Conservation (phyloP, 345 rosid genomes). For the Heritiera littoralis region DNA sequence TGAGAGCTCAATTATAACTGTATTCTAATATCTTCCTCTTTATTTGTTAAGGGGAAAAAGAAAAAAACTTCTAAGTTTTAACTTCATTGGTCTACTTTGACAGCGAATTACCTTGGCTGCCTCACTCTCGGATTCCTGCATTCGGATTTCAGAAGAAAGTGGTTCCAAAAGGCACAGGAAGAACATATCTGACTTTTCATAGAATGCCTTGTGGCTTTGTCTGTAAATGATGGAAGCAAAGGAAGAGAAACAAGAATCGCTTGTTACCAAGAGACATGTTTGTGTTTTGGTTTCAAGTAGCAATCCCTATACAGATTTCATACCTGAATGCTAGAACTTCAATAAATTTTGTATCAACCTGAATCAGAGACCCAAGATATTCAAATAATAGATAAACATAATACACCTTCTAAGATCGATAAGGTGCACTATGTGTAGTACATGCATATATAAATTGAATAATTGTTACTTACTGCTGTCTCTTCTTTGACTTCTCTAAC, state of each 20-base stretch:
- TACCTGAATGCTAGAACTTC: slow-evolving; percentile 90
- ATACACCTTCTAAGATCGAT: background rate
- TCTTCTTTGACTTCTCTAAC: slow-evolving; percentile 94
- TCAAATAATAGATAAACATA: background rate
- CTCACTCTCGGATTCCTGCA: slow-evolving; percentile 74
- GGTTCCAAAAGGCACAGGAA: slow-evolving; percentile 81
- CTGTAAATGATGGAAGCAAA: slow-evolving; percentile 36
- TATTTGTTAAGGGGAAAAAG: background rate
- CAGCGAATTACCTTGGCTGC: slow-evolving; percentile 60
- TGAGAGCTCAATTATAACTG: background rate
- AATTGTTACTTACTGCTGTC: slow-evolving; percentile 64
- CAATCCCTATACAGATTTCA: slow-evolving; percentile 2
- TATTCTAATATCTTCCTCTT: too few species aligned
- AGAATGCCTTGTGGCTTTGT: slow-evolving; percentile 72
- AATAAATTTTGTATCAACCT: slow-evolving; percentile 78
- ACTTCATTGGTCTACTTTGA: background rate
- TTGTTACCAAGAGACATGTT: background rate
- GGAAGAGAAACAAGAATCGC: background rate
- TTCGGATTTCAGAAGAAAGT: slow-evolving; percentile 57
- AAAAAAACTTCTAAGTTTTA: background rate
- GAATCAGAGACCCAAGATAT: slow-evolving; percentile 25
- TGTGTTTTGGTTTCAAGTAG: background rate
- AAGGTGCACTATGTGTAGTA: background rate
- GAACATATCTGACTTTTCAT: slow-evolving; percentile 76
- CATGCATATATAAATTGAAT: background rate